Base-by-base conservation (phyloP, 768 basidiomycete species). In the Boletellus ananas region DNA sequence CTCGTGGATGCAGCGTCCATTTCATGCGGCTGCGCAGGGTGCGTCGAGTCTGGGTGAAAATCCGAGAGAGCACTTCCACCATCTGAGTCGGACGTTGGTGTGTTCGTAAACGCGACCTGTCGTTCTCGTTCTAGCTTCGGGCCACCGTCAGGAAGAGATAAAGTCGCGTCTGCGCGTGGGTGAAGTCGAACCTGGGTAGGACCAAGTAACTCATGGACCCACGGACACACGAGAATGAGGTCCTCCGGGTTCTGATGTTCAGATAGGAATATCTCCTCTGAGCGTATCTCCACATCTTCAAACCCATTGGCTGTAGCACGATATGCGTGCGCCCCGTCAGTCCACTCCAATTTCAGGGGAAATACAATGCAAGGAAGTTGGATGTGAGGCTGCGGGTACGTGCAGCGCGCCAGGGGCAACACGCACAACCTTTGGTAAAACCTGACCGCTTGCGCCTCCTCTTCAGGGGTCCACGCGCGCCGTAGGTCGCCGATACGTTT, bases 361-460 rank as follows among this genome's bases (percentile, higher is more conserved):
- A 61, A 61, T 8, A 50, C 38, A 17, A 59, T 47, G 31, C 60
- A 61, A n/a, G 60, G 60, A 1, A 61, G 46, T 33, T 46, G 17
- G 23, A 25, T 25, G 4, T 25, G 5, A 29, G 62, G 48, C 14
- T 29, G 48, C 27, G 38, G 50, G 31, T 47, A 21, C 7, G 7
- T 9, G 14, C 57, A 62, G 4, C 27, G 20, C 14, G 55, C 57
- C 4, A 21, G 45, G 7, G 45, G 48, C 1, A 52, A 38, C 0
- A 11, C 11, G 14, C 18, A 2, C 39, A 59, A 10, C 29, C 9
- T 35, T 17, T 29, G 43, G 36, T 54, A 59, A 35, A 61, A 57
- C 12, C 13, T 14, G 13, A 36, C 27, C 0, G 46, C 54, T 14
- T 43, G 34, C 12, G 7, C 31, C 42, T 52, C 48, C 11, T 50